Conservation (phyloP, 2,329 filamentous ascomycete species). For the Arthrinium phaeospermum region DNA sequence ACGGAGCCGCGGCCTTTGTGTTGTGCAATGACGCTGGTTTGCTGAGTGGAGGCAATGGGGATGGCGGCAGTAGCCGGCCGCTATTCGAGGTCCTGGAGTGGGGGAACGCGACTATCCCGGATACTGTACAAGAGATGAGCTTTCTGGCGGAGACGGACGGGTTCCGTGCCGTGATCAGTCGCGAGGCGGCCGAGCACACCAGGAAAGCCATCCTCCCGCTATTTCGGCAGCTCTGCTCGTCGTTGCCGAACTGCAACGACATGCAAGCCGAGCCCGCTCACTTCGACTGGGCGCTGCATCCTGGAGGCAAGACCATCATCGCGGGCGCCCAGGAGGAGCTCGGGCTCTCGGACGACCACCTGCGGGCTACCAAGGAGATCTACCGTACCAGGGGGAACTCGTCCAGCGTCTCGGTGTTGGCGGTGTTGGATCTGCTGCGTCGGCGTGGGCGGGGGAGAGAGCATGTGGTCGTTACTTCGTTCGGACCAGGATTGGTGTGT, state of each 20-base stretch:
- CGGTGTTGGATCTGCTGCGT: slow-evolving; percentile 27
- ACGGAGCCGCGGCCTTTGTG: slow-evolving; percentile 32
- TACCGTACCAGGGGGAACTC: slow-evolving; percentile 28
- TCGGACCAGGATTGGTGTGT: slow-evolving; percentile 27
- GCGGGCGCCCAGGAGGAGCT: slow-evolving; percentile 26
- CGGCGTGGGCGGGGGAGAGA: slow-evolving; percentile 25
- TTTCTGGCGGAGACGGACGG: slow-evolving; percentile 23
- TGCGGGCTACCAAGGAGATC: slow-evolving; percentile 26
- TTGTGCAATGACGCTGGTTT: slow-evolving; percentile 30
- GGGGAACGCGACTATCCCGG: slow-evolving; percentile 25
- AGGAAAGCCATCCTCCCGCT: slow-evolving; percentile 25
- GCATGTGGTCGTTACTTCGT: slow-evolving; percentile 26
- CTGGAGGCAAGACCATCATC: slow-evolving; percentile 28
- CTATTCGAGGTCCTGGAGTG: slow-evolving; percentile 28
- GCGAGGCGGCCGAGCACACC: slow-evolving; percentile 24
- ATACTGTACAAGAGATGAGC: slow-evolving; percentile 25
- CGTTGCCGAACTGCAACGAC: neutral
- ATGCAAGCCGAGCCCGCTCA: neutral
- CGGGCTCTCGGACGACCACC: slow-evolving; percentile 24
- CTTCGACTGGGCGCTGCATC: slow-evolving; percentile 29
- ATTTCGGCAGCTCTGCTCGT: slow-evolving; percentile 23
- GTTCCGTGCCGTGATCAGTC: slow-evolving; percentile 24
- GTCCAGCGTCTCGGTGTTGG: slow-evolving; percentile 26
- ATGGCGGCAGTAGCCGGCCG: slow-evolving; percentile 20
- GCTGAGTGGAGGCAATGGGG: neutral